Evolutionary conservation across 768 basidiomycete species (phyloP).

Genomic region (Suillus cothurnatus): DNA sequence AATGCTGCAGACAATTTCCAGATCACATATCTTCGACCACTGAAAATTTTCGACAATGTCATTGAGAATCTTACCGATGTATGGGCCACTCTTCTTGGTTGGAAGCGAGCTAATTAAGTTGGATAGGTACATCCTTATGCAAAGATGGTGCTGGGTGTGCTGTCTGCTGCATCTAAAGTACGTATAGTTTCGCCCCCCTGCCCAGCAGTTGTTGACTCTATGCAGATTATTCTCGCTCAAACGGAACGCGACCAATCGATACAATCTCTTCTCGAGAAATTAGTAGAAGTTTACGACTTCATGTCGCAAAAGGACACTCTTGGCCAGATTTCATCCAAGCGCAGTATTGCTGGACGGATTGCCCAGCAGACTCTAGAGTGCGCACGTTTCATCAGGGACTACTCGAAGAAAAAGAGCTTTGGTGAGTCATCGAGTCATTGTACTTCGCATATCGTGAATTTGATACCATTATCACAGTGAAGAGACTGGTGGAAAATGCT

Average conservation of each 20-base stretch:
- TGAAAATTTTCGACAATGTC: slow-evolving; percentile 3
- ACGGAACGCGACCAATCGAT: slow-evolving; percentile 8
- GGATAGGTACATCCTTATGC: slow-evolving; percentile 10
- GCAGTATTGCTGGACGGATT: slow-evolving; percentile 7
- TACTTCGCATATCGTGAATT: background rate
- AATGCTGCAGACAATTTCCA: background rate
- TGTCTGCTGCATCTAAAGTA: slow-evolving; percentile 6
- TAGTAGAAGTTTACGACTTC: background rate
- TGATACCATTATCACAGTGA: background rate
- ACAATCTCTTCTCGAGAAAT: background rate
- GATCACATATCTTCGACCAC: slow-evolving; percentile 9
- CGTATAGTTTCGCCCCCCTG: background rate
- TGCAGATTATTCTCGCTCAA: slow-evolving; percentile 10
- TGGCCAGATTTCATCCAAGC: background rate
- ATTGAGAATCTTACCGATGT: background rate
- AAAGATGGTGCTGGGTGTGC: slow-evolving; percentile 7
- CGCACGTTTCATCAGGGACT: slow-evolving; percentile 29
- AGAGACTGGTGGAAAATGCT: background rate
- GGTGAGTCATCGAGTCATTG: slow-evolving; percentile 12
- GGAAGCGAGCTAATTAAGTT: background rate
- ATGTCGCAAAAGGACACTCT: slow-evolving; percentile 3
- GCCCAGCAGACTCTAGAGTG: slow-evolving; percentile 27
- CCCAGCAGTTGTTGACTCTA: background rate
- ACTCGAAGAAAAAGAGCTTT: slow-evolving; percentile 25
- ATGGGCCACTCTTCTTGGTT: background rate